Evolutionary conservation across 2,329 filamentous ascomycete species (phyloP), one percentile per base, ranked within the genome.

Genomic region (Zymoseptoria pseudotritici): DNA sequence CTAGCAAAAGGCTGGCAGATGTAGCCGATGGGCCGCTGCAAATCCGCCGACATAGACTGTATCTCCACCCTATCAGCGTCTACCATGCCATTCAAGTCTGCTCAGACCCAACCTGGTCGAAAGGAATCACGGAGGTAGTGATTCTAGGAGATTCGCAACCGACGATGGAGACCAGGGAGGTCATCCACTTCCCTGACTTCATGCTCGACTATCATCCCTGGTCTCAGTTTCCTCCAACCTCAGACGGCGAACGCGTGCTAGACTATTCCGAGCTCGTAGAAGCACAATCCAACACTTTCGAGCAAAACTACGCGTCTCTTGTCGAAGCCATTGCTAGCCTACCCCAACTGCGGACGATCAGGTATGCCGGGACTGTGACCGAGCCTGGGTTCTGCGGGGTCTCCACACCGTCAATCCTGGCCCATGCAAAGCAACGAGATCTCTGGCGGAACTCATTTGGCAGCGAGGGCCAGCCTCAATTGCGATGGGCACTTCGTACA

Each of bases 311-410:
- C 42, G 50, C 20, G 11, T 8, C 50, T 9, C 56, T 58, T 7
- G 29, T 54, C 21, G 50, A 58, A 31, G 50, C 24, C 6, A 10
- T 58, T 10, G 29, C 19, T 13, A 46, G 17, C 9, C 56, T 58
- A n/a, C 50, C 50, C 7, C 51, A 42, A 19, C 17, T 54, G 50
- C 51, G 19, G 11, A 54, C 56, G 2, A 26, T 58, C 7, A 53
- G 29, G 7, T 58, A 58, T 21, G 19, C 56, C 9, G 56, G n/a
- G 8, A n/a, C 7, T 10, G 19, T 36, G 19, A 73, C 24, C 4
- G 56, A 58, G 7, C 56, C 50, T 26, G 56, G 56, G 2, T 58
- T 53, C 20, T 58, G 56, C 26, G 50, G 50, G 17, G 56, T 58
- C 5, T 46, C 50, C 4, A n/a, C 51, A 22, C 21, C 13, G 5